A percentile compares a stretch with the other conserved stretches of the same genome.
Evolutionary conservation across 768 basidiomycete species (phyloP).

Genomic region (Lactarius hatsudake): DNA sequence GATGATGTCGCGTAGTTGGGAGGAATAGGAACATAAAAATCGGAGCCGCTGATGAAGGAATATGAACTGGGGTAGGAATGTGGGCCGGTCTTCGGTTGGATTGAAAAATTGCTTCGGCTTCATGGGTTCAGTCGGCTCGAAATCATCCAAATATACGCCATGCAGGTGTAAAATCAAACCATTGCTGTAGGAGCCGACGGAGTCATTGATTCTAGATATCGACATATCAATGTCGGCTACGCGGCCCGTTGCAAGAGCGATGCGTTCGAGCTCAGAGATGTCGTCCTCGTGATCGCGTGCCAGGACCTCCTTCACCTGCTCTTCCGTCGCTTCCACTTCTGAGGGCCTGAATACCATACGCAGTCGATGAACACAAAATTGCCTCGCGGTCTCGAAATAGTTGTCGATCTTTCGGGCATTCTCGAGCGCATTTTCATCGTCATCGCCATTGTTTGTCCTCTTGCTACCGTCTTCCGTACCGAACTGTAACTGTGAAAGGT

Average conservation of each 20-base stretch:
- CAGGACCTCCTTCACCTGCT: neutral
- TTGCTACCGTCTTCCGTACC: neutral
- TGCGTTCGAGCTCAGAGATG: neutral
- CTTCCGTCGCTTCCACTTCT: neutral
- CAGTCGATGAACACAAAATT: neutral
- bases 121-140: neutral
- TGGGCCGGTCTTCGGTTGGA: no score
- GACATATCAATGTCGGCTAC: neutral
- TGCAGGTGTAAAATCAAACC: neutral
- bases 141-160: neutral
- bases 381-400: neutral
- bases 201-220: neutral
- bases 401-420: neutral
- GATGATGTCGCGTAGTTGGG: neutral
- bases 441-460: neutral
- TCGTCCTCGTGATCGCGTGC: neutral
- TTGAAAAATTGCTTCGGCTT: neutral
- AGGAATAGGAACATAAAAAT: neutral
- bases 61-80: neutral
- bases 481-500: neutral
- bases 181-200: fast-evolving
- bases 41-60: neutral
- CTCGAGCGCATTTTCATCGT: neutral
- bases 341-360: neutral
- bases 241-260: neutral